Evolutionary conservation across 345 rosid species (phyloP).

Genomic region (Populus pruinosa): DNA sequence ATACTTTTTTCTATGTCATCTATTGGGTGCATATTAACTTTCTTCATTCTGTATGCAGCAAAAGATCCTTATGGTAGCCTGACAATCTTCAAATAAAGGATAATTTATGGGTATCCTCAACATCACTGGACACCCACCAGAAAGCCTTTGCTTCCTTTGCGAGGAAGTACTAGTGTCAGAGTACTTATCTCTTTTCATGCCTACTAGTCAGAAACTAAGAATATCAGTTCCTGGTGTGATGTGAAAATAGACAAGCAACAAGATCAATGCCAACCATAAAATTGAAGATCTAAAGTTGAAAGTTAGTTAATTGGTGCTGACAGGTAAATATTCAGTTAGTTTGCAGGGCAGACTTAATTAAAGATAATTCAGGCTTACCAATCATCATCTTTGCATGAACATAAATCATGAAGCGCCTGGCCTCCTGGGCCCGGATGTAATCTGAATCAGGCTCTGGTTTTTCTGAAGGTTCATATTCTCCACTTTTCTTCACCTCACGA

Average conservation of each 20-base stretch:
- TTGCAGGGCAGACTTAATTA: not conserved
- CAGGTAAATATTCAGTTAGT: not conserved
- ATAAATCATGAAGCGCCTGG: slow-evolving; percentile 96
- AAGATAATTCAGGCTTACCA: slow-evolving; percentile 39
- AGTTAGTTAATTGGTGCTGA: not conserved
- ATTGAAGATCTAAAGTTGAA: not conserved
- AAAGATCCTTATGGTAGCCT: not conserved
- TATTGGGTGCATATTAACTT: not conserved
- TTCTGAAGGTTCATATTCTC: slow-evolving; percentile 86
- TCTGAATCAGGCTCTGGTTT: slow-evolving; percentile 83
- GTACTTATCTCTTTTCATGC: not conserved
- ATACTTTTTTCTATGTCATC: not conserved
- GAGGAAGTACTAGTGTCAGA: not conserved
- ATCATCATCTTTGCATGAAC: slow-evolving; percentile 99
- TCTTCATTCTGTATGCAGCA: not conserved
- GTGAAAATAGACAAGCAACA: not conserved
- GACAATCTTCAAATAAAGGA: not conserved
- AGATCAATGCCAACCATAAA: not conserved
- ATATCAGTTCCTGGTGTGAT: not conserved
- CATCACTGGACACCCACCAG: not conserved
- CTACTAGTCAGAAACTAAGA: not conserved
- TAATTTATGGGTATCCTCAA: not conserved
- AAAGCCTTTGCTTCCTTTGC: not conserved
- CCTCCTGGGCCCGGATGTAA: slow-evolving; percentile 82
- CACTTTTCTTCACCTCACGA: slow-evolving; percentile 76